Evolutionary conservation across 73 alveolate species (phyloP).

Genomic region (Paraurostyla sp.): DNA sequence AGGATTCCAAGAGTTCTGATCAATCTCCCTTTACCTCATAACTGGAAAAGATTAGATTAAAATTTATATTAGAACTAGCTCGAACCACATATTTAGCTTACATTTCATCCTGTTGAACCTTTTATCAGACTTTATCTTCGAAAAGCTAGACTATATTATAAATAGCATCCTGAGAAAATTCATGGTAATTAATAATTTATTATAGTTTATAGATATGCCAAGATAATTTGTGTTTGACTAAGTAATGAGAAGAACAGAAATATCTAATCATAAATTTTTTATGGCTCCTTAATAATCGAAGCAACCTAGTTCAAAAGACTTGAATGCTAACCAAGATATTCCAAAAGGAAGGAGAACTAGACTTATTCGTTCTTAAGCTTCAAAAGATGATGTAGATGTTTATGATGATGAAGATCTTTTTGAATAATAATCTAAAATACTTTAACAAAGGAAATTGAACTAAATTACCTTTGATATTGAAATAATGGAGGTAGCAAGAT

Average conservation of each 20-base stretch:
- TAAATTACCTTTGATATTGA: constrained; percentile 17
- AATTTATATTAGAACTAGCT: neutral
- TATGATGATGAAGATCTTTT: neutral
- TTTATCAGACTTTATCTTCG: neutral
- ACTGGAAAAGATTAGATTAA: constrained; percentile 3
- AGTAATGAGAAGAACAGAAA: neutral
- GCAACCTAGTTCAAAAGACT: too few relatives aligned
- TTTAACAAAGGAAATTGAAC: neutral
- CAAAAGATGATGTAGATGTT: neutral
- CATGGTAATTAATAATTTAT: too few relatives aligned
- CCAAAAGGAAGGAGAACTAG: neutral
- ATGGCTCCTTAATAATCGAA: too few relatives aligned
- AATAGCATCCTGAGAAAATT: constrained; percentile 3
- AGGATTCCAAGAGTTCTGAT: constrained; percentile 39
- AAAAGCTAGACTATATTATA: constrained; percentile 17
- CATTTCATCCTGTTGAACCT: constrained; percentile 43
- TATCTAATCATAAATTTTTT: too few relatives aligned
- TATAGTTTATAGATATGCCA: constrained; percentile 19
- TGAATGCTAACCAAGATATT: neutral
- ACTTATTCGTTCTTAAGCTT: too few relatives aligned
- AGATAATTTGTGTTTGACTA: neutral
- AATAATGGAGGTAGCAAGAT: constrained; percentile 34
- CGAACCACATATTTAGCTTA: neutral
- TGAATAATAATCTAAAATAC: neutral
- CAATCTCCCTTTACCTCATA: constrained; percentile 8